Conservation (phyloP, 2,329 filamentous ascomycete species). For the Neonectria coccinea region DNA sequence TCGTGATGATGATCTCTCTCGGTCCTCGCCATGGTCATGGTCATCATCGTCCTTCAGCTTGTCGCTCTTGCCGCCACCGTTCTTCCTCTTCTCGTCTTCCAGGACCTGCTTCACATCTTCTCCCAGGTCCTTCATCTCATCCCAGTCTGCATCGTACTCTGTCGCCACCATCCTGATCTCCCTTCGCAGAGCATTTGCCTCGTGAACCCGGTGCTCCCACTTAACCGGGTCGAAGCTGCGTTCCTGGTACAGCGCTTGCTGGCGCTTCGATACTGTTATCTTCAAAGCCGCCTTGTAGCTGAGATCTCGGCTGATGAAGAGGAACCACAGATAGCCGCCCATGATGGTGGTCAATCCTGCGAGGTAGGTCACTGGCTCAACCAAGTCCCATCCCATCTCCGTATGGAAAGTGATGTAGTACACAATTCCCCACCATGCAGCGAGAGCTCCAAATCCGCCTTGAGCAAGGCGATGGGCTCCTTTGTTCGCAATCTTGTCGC, state of each 20-base stretch:
- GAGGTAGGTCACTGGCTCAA: slow-evolving; percentile 91
- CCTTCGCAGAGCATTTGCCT: slow-evolving; percentile 79
- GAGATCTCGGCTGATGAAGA: slow-evolving; percentile 91
- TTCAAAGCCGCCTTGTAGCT: slow-evolving; percentile 89
- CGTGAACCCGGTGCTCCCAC: slow-evolving; percentile 84
- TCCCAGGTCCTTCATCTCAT: slow-evolving; percentile 80
- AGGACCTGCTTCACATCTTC: slow-evolving; percentile 71
- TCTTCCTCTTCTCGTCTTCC: slow-evolving; percentile 62
- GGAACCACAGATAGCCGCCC: slow-evolving; percentile 91
- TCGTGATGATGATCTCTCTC: slow-evolving; percentile 8
- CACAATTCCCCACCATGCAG: slow-evolving; percentile 84
- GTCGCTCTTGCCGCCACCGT: slow-evolving; percentile 50
- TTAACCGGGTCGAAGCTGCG: slow-evolving; percentile 79
- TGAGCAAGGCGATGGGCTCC: slow-evolving; percentile 84
- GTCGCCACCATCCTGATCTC: slow-evolving; percentile 85
- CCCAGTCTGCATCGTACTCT: slow-evolving; percentile 93
- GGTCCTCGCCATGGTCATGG: slow-evolving; percentile 42
- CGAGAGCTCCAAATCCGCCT: slow-evolving; percentile 78
- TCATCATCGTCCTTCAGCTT: slow-evolving; percentile 55
- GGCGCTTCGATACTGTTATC: slow-evolving; percentile 83
- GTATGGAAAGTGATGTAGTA: slow-evolving; percentile 80
- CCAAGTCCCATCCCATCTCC: slow-evolving; percentile 87
- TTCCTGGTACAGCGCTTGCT: slow-evolving; percentile 79
- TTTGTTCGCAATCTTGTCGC: slow-evolving; percentile 80
- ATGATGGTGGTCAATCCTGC: slow-evolving; percentile 89